Evolutionary conservation across 1,284 basidiomycete genomes (phyloP), one percentile per base, ranked within the genome.

Genomic region (Cystobasidium slooffiae): DNA sequence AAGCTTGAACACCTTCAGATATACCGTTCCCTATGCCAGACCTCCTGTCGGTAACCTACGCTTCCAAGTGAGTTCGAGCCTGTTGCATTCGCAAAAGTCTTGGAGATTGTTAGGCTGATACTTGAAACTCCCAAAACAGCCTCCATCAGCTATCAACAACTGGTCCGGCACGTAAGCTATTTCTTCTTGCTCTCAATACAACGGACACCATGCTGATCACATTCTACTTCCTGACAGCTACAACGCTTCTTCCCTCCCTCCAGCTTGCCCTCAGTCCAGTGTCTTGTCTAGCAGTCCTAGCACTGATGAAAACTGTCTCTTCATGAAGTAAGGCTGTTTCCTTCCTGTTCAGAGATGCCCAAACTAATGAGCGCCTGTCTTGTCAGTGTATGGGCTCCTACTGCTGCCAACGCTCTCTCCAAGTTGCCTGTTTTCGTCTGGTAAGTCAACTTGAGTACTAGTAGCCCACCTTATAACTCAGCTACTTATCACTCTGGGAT

Each of bases 341-440:
- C 12, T 39, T 39, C 8, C 7, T 18, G 2, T 37, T 37, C 44
- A 24, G 24, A 1, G n/a, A 10, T 24, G 22, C 16, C 31, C 41
- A 16, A 18, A 44, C 14, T 22, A 3, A 6, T 24, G 49, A 10
- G 56, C 3, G 1, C 3, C 39, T 77, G 8, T 76, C 52, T 62
- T 66, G 3, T 67, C 72, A 7, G 74, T 58, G 31, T 64, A 58
- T 75, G 44, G 52, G 66, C 53, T 22, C 67, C 72, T 1, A 46
- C 61, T 3, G 47, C 66, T 47, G 67, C 63, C 12, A 52, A 37
- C 1, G 6, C 63, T 12, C 18, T 22, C 8, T 44, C 63, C 6
- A 72, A 68, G 18, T 61, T 78, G 5, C 78, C 78, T 3, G 79
- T 80, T 41, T 63, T 79, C 51, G 74, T 78, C 16, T 80, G 78